Conservation (phyloP, 306 rosid species). For the Cucurbita pepo region DNA sequence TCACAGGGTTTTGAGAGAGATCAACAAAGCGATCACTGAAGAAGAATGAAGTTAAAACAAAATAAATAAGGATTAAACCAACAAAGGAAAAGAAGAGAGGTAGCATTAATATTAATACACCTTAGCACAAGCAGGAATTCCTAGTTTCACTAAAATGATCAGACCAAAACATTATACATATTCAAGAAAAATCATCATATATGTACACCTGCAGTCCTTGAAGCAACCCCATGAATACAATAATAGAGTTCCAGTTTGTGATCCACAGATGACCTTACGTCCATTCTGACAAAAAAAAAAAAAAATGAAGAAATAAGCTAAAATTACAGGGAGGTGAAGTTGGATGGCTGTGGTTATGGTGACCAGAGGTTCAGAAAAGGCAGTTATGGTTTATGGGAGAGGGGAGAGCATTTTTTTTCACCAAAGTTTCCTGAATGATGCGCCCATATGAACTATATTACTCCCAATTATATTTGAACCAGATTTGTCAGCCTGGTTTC, state of each 20-base stretch:
- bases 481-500: not conserved
- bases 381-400: too few species aligned
- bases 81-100: not conserved
- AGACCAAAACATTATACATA: not conserved
- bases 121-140: not conserved
- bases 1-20: conserved; percentile 62
- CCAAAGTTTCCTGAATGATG: too few species aligned
- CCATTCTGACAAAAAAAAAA: conserved; percentile 44
- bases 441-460: not conserved
- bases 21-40: conserved; percentile 72
- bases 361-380: too few species aligned
- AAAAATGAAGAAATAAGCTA: not conserved
- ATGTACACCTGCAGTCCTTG: conserved; percentile 72
- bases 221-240: conserved; percentile 86
- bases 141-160: not conserved
- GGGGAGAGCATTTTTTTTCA: too few species aligned
- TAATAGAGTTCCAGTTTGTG: conserved; percentile 59
- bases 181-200: not conserved
- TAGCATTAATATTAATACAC: not conserved
- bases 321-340: not conserved
- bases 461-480: not conserved
- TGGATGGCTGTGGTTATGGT: too few species aligned
- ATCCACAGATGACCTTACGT: conserved; percentile 71
- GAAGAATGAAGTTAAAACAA: conserved; percentile 18
- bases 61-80: conserved; percentile 5